A percentile compares a stretch with the other conserved stretches of the same genome.
Conservation (phyloP, 1,284 basidiomycete species). For the Sporisorium iseilematis-ciliati region DNA sequence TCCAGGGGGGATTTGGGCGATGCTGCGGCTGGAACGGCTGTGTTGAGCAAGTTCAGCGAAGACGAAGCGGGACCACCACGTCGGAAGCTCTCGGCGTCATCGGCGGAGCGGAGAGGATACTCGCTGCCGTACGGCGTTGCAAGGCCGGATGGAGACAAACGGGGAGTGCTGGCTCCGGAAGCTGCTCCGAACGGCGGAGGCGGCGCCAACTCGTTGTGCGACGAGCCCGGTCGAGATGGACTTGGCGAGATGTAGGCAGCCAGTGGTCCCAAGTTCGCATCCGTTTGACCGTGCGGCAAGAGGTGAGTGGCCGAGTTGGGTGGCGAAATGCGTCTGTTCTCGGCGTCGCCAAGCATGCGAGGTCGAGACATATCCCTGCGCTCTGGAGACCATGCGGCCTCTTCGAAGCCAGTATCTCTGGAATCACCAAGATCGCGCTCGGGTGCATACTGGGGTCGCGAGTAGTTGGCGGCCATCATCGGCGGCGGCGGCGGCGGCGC, state of each 20-base stretch:
- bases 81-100: slow-evolving; percentile 5
- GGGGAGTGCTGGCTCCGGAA: slow-evolving; percentile 31
- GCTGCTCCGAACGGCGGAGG: slow-evolving; percentile 26
- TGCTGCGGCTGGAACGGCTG: neutral
- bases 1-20: slow-evolving; percentile 42
- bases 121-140: slow-evolving; percentile 27
- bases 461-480: neutral
- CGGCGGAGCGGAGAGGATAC: slow-evolving; percentile 14
- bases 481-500: neutral
- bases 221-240: slow-evolving; percentile 31
- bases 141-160: slow-evolving; percentile 23
- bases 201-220: slow-evolving; percentile 23
- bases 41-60: slow-evolving; percentile 42
- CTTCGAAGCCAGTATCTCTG: slow-evolving; percentile 7
- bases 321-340: slow-evolving; percentile 9
- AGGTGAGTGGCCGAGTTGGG: slow-evolving; percentile 19
- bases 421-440: slow-evolving; percentile 36
- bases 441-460: slow-evolving; percentile 3
- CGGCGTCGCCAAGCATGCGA: neutral
- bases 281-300: slow-evolving; percentile 15
- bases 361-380: slow-evolving; percentile 2
- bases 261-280: slow-evolving; percentile 20
- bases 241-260: slow-evolving; percentile 32
- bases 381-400: slow-evolving; percentile 15
- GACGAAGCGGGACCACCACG: slow-evolving; percentile 20